These are phyloP conservation scores for Clavispora asparagi DNA, from an alignment of 805 yeast species.

Conservation along the genomic window DNA sequence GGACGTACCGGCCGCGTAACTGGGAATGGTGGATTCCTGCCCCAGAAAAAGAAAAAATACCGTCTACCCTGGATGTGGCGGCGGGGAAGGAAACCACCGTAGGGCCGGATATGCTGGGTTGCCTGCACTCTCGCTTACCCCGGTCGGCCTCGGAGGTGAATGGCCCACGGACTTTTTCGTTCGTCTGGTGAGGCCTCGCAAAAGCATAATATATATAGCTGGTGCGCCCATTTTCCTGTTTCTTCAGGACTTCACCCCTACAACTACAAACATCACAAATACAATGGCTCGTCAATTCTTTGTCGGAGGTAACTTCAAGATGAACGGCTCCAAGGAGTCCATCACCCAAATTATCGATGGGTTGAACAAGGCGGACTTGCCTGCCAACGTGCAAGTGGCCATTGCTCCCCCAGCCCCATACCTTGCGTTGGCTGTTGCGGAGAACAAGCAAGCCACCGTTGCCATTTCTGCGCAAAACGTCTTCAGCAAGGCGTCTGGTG, in stretches of 20 bases:
- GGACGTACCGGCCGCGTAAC: too few species aligned
- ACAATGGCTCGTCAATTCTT: slow-evolving; percentile 83
- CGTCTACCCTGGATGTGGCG: too few species aligned
- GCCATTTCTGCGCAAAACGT: slow-evolving; percentile 89
- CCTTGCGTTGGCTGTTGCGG: slow-evolving; percentile 67
- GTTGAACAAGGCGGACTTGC: slow-evolving; percentile 74
- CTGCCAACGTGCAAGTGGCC: slow-evolving; percentile 83
- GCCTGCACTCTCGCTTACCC: slow-evolving; percentile 1
- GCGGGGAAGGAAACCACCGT: neutral
- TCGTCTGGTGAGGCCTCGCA: slow-evolving; percentile 2
- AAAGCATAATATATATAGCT: slow-evolving; percentile 3
- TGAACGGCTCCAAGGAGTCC: slow-evolving; percentile 91
- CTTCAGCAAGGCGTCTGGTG: slow-evolving; percentile 85
- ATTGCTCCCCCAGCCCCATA: slow-evolving; percentile 96
- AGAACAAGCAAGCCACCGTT: slow-evolving; percentile 67
- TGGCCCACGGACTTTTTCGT: slow-evolving; percentile 6
- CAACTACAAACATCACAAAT: neutral
- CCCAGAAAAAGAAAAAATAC: too few species aligned
- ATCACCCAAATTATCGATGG: slow-evolving; percentile 77
- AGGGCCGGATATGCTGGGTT: neutral
- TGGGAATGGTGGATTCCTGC: too few species aligned
- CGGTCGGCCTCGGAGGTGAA: slow-evolving; percentile 8
- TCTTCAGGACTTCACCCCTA: neutral
- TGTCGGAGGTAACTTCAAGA: slow-evolving; percentile 99
- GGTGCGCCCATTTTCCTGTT: neutral